Base-by-base conservation (phyloP, 148 eudicot species). In the Amaranthus hypochondriacus region DNA sequence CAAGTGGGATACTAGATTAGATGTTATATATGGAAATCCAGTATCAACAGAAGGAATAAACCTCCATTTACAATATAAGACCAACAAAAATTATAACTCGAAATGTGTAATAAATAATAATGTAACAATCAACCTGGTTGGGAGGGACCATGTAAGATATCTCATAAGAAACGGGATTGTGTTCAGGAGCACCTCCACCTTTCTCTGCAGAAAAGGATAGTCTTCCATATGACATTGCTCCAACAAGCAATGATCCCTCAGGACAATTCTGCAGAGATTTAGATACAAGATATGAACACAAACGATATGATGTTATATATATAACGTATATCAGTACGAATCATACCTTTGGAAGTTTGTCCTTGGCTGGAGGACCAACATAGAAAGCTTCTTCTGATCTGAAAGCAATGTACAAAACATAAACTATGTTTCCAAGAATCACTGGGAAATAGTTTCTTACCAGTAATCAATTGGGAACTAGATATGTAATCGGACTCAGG, bases 301-400 rank as follows among this genome's bases (percentile, higher is more conserved):
- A n/a, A 18, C 49, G 14, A 14, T 14, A 69, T 28, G 39, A 28
- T 28, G 39, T 28, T 28, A 28, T 28, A 28, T 28, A 28, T 28
- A 28, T 28, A 28, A 28, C 39, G 39, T 28, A 28, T 28, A 28
- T 28, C 39, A 28, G 39, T 28, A 28, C 39, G 39, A 28, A 28
- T 28, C 50, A 68, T 81, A 96, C 99, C 97, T 96, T 96, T 1
- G 99, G 99, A 63, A 92, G 86, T 82, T 86, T 88, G 79, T 92
- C 99, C 79, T 89, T 92, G 43, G 87, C 15, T 66, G 97, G 94
- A 67, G 91, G 90, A 46, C 87, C 89, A 73, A 92, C 87, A 77
- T 96, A 96, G 78, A 96, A 96, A 56, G 96, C 96, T 89, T 96
- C 99, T 84, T 85, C 90, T 61, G 74, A 65, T 75, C 99, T 96